phyloP scores from a whole-genome alignment of 2,329 filamentous ascomycete genomes.

The Trichoderma sp. region DNA sequence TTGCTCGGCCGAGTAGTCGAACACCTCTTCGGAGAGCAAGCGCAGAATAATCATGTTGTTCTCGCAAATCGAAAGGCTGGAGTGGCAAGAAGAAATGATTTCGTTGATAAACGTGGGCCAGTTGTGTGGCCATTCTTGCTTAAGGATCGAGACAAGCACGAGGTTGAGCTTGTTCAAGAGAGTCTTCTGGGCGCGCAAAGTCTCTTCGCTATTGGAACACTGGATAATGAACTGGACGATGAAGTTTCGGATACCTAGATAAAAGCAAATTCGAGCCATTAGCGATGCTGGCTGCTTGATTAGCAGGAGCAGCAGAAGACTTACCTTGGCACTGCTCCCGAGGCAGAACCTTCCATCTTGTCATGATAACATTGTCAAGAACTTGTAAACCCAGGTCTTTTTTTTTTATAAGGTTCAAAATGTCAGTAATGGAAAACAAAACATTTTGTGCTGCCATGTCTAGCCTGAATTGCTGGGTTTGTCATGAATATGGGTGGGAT shows the following conservation, averaged over 20 bases:
- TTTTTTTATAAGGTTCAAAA: slow-evolving; percentile 10
- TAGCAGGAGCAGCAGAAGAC: slow-evolving; percentile 30
- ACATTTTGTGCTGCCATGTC: neutral
- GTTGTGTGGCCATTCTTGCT: slow-evolving; percentile 99
- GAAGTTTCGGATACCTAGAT: slow-evolving; percentile 92
- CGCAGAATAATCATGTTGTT: slow-evolving; percentile 99
- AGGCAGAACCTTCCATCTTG: slow-evolving; percentile 96
- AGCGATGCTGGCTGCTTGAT: slow-evolving; percentile 1
- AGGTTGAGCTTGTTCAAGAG: slow-evolving; percentile 98
- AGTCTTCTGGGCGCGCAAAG: slow-evolving; percentile 78
- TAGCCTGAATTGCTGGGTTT: neutral
- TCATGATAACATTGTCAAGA: slow-evolving; percentile 97
- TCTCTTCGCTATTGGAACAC: slow-evolving; percentile 86
- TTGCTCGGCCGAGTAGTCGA: slow-evolving; percentile 97
- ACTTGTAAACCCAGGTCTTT: slow-evolving; percentile 91
- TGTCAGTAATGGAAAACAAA: slow-evolving; percentile 31
- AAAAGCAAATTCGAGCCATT: slow-evolving; percentile 35
- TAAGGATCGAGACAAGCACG: slow-evolving; percentile 93
- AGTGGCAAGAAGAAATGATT: slow-evolving; percentile 95
- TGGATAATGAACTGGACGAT: slow-evolving; percentile 98
- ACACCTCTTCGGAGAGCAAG: slow-evolving; percentile 94
- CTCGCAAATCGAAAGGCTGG: slow-evolving; percentile 95
- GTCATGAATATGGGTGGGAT: slow-evolving; percentile 4
- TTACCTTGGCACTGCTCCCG: slow-evolving; percentile 89
- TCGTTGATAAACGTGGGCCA: slow-evolving; percentile 99